Evolutionary conservation across 148 eudicot species (phyloP).

Genomic region (Talinum fruticosum): DNA sequence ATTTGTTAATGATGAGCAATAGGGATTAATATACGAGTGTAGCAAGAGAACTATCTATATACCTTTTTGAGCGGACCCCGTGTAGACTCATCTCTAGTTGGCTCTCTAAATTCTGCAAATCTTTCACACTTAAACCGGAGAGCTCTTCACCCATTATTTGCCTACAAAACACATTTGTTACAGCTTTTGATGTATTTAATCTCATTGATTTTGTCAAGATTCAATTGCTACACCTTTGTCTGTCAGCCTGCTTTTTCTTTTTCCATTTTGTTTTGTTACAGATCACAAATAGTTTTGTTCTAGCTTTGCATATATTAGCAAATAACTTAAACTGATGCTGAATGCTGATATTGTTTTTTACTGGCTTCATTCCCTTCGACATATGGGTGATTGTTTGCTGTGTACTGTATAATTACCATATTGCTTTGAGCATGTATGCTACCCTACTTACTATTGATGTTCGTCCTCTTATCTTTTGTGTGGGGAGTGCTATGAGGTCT

Average conservation of each 20-base stretch:
- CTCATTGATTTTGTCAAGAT: background rate
- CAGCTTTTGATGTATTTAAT: background rate
- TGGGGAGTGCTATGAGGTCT: too few relatives aligned
- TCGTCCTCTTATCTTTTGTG: too few relatives aligned
- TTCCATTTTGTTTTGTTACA: background rate
- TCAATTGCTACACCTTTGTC: background rate
- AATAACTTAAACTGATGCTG: background rate
- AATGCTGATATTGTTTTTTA: background rate
- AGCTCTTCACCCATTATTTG: slow-evolving; percentile 48
- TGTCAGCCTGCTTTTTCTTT: background rate
- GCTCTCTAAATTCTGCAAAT: slow-evolving; percentile 40
- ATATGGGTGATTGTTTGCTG: too few relatives aligned
- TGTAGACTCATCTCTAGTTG: slow-evolving; percentile 40
- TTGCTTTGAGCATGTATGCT: too few relatives aligned
- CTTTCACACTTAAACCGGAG: slow-evolving; percentile 39
- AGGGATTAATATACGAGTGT: background rate
- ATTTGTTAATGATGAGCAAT: background rate
- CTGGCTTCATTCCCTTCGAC: too few relatives aligned
- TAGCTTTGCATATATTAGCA: background rate
- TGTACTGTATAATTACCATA: too few relatives aligned
- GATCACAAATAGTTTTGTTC: background rate
- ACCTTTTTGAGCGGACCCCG: slow-evolving; percentile 40
- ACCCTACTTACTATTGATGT: too few relatives aligned
- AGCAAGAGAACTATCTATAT: background rate
- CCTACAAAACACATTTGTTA: slow-evolving; percentile 19